Evolutionary conservation across 1,139 yeast genomes (phyloP), one percentile per base, ranked within the genome.

Genomic region (Yamadazyma atlantica): DNA sequence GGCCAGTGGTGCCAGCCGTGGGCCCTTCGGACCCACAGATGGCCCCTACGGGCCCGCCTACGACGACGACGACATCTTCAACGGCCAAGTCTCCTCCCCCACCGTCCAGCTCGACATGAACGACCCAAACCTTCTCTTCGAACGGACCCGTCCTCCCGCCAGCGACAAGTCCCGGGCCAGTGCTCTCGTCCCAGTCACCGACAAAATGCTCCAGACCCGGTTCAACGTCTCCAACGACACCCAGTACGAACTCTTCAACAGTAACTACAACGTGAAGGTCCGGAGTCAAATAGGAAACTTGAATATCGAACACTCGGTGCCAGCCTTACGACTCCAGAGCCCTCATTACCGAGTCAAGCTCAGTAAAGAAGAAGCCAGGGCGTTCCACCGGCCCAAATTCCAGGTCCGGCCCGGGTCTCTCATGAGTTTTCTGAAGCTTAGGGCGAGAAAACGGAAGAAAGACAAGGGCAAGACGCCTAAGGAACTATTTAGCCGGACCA

Each of bases 211-310:
- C 27, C 73, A 68, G 33, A 57, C 65, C 48, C 80, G 79, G 47
- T 90, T 85, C 62, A 85, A 87, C 55, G 74, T 90, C 28, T 89
- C 97, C 8, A 94, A 94, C 59, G 98, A 94, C 59, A 74, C 78
- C 32, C 86, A 85, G 33, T 94, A 94, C 57, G 95, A 87, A 42
- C 63, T 84, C 41, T 69, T 94, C 51, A 85, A 85, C 54, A 85
- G 82, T 45, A 90, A 89, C 51, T 89, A 90, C 57, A 95, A 88
- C 55, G 82, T 95, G 33, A 90, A 88, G 66, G 88, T 92, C 26
- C 81, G 99, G 58, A 82, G 96, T 4, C 95, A 95, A 15, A 82
- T 94, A 53, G 95, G 97, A 40, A 88, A 92, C 49, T 70, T 94
- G 46, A 83, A 78, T 40, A 89, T 94, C 44, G 98, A 94, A 52